Base-by-base conservation (phyloP, 1,139 yeast genomes). In the Ogataea hybrid region DNA sequence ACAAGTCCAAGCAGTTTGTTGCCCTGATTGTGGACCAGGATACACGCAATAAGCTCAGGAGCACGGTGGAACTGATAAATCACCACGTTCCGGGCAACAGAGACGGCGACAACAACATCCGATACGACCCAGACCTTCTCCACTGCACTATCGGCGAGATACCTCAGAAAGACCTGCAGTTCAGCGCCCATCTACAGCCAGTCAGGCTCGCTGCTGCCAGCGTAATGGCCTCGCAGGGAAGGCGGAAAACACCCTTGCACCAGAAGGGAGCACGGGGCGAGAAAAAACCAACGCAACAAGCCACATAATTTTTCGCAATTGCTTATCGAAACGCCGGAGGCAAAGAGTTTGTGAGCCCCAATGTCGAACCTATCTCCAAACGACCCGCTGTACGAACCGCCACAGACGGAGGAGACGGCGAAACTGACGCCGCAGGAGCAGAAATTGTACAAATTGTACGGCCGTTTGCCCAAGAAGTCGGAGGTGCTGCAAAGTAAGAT, bases 401-500 rank as follows among this genome's bases (percentile, higher is more conserved):
- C 54, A 7, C 41, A 39, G 25, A 44, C 48, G 1, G 43, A 40
- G 37, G 87, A 81, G 56, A 62, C 78, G 43, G 69, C 79, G 33
- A 75, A 77, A 48, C 65, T 83, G 47, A 69, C 82, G 5, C 84
- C 87, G 14, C 87, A 83, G 56, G 92, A 83, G 60, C 65, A 78
- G 56, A 77, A 77, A 50, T 68, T 90, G 28, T 83, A 81, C 67
- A 83, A 79, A 57, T 69, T 89, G 71, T 90, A 90, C 62, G 97
- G 97, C 25, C 85, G 83, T 61, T 69, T 92, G 44, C 98, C 98
- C 33, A 78, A 92, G 28, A 82, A 84, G 43, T 85, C 85, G 47
- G 97, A 90, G 51, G 71, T 92, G 28, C 74, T 92, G 47, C 76
- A 86, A 44, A 79, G 84, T 52, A 88, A 87, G 63, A 69, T 84